A percentile compares a stretch with the other conserved stretches of the same genome.
Evolutionary conservation across 306 rosid species (phyloP).

Genomic region (Citrullus mucosospermus): DNA sequence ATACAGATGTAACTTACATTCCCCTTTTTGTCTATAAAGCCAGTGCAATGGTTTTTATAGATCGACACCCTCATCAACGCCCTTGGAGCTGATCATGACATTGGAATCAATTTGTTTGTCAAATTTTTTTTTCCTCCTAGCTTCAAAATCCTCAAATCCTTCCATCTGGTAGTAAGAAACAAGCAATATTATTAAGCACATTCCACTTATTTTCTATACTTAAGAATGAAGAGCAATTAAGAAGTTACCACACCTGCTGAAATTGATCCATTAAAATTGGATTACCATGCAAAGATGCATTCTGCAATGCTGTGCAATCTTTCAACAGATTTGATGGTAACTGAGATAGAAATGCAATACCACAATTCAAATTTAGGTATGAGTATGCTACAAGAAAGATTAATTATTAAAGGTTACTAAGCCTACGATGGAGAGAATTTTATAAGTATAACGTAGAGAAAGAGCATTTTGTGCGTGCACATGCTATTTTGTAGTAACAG

Average conservation of each 20-base stretch:
- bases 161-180: slow-evolving; percentile 46
- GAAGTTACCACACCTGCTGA: slow-evolving; percentile 54
- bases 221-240: neutral
- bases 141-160: slow-evolving; percentile 91
- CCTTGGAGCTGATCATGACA: slow-evolving; percentile 82
- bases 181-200: neutral
- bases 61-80: slow-evolving; percentile 95
- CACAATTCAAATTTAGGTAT: neutral
- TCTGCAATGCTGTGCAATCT: slow-evolving; percentile 87
- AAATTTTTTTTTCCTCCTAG: slow-evolving; percentile 77
- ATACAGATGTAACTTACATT: neutral
- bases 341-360: slow-evolving; percentile 18
- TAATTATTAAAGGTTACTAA: neutral
- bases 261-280: slow-evolving; percentile 89
- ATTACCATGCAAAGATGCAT: slow-evolving; percentile 75
- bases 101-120: slow-evolving; percentile 92
- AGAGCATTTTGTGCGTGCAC: neutral
- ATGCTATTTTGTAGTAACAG: neutral
- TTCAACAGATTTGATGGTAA: slow-evolving; percentile 61
- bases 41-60: slow-evolving; percentile 19
- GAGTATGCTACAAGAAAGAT: neutral
- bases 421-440: neutral
- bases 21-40: neutral
- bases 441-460: neutral
- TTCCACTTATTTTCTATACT: neutral